Base-by-base conservation (phyloP, 257 asterid genomes). In the Haberlea rhodopensis region DNA sequence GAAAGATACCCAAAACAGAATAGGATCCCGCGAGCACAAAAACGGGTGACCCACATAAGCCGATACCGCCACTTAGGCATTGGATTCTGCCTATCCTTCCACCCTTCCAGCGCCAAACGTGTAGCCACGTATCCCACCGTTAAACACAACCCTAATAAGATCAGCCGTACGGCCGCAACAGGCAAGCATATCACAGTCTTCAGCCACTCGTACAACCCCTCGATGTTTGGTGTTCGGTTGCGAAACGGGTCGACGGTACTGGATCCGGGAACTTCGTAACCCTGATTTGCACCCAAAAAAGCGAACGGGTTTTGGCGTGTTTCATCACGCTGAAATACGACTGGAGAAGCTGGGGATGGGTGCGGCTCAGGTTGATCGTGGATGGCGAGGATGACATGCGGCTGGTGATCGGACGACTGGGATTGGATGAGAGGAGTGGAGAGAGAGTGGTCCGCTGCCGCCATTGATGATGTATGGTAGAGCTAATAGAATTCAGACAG, bases 41-140 rank as follows among this genome's bases (percentile, higher is more conserved):
- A 15, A 1, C 97, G 95, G 67, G 99, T 94, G 43, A 90, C 66
- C 88, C 92, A 82, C 99, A 90, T 94, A 68, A 90, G 66, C 64
- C 95, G 73, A 37, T 78, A 79, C 60, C 97, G 80, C 97, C 97
- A 90, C 73, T 56, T 83, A 19, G 99, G 97, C 96, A 87, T 81
- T 0, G 99, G 92, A 31, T 75, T 87, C 65, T 79, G 80, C 81
- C 46, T 85, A 69, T 90, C 97, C 70, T 87, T 77, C 99, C 97
- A 94, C 10, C 97, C 90, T 5, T 8, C 21, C 73, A 90, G 75
- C 51, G 99, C 97, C 76, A 70, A 46, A 23, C 23, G 55, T 8
- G 99, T 90, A 0, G 79, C 84, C 63, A 80, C 10, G 71, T 94
- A 94, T 16, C 99, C 99, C 49, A 81, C 70, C 67, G 58, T 37